Percentiles rank a stretch among this genome's conserved stretches.
Conservation (phyloP, 148 eudicot species). For the Pharnaceum exiguum region DNA sequence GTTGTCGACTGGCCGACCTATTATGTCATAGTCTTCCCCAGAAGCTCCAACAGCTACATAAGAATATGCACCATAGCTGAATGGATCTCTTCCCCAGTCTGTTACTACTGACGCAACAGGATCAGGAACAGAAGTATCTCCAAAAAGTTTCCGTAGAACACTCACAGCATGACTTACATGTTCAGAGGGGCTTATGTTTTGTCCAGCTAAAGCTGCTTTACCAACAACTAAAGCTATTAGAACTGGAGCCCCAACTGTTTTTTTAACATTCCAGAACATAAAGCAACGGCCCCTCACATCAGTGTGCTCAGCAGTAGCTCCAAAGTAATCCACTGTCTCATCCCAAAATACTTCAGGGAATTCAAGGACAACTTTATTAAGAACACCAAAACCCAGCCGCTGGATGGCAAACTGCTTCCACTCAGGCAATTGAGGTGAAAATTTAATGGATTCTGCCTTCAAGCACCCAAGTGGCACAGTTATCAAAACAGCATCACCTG, state of each 20-base stretch:
- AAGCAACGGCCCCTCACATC: slow-evolving; percentile 82
- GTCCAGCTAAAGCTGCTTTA: slow-evolving; percentile 91
- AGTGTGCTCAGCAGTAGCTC: slow-evolving; percentile 90
- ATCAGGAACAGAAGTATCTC: slow-evolving; percentile 62
- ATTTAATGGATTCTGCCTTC: slow-evolving; percentile 68
- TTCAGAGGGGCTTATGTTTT: slow-evolving; percentile 49
- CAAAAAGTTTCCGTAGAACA: slow-evolving; percentile 86
- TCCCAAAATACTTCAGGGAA: slow-evolving; percentile 94
- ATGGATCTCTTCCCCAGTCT: slow-evolving; percentile 98
- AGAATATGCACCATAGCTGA: slow-evolving; percentile 94
- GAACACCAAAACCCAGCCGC: slow-evolving; percentile 93
- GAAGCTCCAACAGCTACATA: slow-evolving; percentile 96
- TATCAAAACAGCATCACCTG: slow-evolving; percentile 81
- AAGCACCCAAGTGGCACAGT: slow-evolving; percentile 97
- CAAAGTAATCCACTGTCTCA: slow-evolving; percentile 94
- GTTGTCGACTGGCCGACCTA: slow-evolving; percentile 89
- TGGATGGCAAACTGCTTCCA: slow-evolving; percentile 90
- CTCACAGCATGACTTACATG: slow-evolving; percentile 76
- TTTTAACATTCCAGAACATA: slow-evolving; percentile 98
- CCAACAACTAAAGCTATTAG: slow-evolving; percentile 96
- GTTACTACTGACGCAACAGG: slow-evolving; percentile 94
- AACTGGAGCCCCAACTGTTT: slow-evolving; percentile 94
- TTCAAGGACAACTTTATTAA: slow-evolving; percentile 89
- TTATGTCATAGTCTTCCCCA: slow-evolving; percentile 93
- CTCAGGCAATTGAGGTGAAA: slow-evolving; percentile 81